These are phyloP conservation scores for Escovopsis weberi DNA, from an alignment of 2,329 filamentous ascomycete genomes.

Conservation along the genomic window DNA sequence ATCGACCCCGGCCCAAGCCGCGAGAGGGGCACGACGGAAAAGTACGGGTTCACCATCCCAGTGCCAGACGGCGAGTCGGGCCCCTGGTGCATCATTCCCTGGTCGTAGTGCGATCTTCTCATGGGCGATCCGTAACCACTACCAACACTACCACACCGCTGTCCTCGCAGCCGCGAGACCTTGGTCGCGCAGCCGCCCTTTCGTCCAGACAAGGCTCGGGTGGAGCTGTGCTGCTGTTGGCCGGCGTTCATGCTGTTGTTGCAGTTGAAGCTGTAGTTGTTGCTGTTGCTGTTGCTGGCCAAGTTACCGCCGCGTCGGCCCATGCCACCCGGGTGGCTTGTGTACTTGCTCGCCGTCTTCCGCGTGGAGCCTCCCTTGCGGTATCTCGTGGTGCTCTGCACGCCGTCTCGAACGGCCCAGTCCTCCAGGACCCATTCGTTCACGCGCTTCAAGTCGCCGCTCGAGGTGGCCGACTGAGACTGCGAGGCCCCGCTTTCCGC, in stretches of 20 bases:
- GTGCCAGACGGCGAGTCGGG: slow-evolving; percentile 8
- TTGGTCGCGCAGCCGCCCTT: slow-evolving; percentile 20
- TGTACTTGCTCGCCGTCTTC: slow-evolving; percentile 7
- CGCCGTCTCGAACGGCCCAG: slow-evolving; percentile 53
- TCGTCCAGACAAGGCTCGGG: slow-evolving; percentile 17
- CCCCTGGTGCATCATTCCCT: slow-evolving; percentile 4
- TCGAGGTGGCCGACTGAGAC: slow-evolving; percentile 1
- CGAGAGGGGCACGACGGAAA: slow-evolving; percentile 10
- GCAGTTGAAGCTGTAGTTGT: neutral
- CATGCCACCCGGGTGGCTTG: slow-evolving; percentile 2
- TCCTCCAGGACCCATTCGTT: slow-evolving; percentile 65
- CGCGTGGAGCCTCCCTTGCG: slow-evolving; percentile 34
- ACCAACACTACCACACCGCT: no score
- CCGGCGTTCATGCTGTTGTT: no score
- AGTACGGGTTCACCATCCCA: slow-evolving; percentile 11
- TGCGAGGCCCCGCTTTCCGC: neutral
- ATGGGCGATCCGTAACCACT: no score
- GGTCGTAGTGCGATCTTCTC: slow-evolving; percentile 5
- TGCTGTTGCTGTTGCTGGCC: neutral
- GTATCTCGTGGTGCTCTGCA: slow-evolving; percentile 76
- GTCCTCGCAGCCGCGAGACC: slow-evolving; percentile 11
- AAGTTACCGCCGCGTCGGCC: neutral
- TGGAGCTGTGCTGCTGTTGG: slow-evolving; percentile 14
- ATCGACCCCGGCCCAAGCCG: slow-evolving; percentile 8
- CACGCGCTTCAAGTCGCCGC: slow-evolving; percentile 42